These are phyloP conservation scores for Spiraea crenata DNA, from an alignment of 331 rosid genomes.

Conservation along the genomic window DNA sequence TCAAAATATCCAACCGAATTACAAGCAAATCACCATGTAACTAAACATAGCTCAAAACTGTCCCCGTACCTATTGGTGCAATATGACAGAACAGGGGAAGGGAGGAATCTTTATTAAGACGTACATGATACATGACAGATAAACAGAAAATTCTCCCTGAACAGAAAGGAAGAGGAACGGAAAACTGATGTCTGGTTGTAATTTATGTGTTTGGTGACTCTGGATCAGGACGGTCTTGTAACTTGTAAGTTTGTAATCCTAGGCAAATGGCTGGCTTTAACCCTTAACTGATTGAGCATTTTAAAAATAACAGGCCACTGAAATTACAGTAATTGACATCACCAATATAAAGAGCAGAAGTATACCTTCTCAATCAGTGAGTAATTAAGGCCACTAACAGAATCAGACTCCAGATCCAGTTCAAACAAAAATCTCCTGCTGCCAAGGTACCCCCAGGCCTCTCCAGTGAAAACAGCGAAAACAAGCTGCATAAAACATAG, in stretches of 20 bases:
- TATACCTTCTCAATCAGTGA: constrained; percentile 72
- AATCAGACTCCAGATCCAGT: constrained; percentile 80
- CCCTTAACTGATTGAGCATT: not conserved
- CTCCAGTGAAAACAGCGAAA: constrained; percentile 83
- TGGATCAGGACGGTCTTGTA: not conserved
- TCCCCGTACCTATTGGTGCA: not conserved
- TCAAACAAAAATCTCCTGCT: constrained; percentile 85
- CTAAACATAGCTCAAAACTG: not conserved
- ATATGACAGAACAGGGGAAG: not conserved
- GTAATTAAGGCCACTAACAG: constrained; percentile 68
- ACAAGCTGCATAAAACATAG: constrained; percentile 71
- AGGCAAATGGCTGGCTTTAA: not conserved
- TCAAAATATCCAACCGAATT: not conserved
- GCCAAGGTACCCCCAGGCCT: constrained; percentile 95
- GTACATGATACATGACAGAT: not conserved
- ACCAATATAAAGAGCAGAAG: constrained; percentile 22
- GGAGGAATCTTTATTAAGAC: not conserved
- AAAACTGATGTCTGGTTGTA: not conserved
- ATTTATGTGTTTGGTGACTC: not conserved
- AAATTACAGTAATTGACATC: constrained; percentile 14
- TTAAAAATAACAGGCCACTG: not conserved
- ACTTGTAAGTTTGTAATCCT: not conserved
- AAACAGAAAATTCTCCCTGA: not conserved
- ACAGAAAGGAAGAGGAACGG: no score
- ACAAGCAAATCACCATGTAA: not conserved